Conservation (phyloP, 2,329 filamentous ascomycete species). For the Exophiala dermatitidis region DNA sequence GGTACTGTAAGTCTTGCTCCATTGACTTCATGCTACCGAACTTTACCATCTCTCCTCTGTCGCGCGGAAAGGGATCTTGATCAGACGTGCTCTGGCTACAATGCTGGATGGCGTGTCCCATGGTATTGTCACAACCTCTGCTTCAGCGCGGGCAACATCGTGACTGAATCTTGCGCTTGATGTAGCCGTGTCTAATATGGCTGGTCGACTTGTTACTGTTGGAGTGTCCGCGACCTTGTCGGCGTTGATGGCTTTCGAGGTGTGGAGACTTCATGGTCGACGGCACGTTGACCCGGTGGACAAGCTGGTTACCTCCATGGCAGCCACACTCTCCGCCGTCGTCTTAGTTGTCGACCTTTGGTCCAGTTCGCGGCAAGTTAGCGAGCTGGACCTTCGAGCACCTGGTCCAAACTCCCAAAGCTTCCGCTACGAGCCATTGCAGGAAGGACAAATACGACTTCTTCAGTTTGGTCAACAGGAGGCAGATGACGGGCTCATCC, state of each 20-base stretch:
- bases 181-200: not conserved
- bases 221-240: not conserved
- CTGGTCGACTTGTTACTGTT: not conserved
- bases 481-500: not conserved
- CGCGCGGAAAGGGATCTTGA: too few species aligned
- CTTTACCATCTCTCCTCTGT: too few species aligned
- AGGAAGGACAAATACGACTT: slow-evolving; percentile 14
- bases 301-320: not conserved
- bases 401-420: not conserved
- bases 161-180: too few species aligned
- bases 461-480: slow-evolving; percentile 5
- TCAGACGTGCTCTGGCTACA: too few species aligned
- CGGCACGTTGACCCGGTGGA: not conserved
- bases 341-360: not conserved
- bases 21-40: too few species aligned
- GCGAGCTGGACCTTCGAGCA: not conserved
- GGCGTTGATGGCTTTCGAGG: not conserved
- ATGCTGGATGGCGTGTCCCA: too few species aligned
- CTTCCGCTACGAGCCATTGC: slow-evolving; percentile 10
- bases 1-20: too few species aligned
- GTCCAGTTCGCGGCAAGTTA: not conserved
- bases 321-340: not conserved
- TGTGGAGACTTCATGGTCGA: not conserved
- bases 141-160: too few species aligned
- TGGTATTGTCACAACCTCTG: too few species aligned